Base-by-base conservation (phyloP, 441 rosid species). In the Bocquillonia castaneifolia region DNA sequence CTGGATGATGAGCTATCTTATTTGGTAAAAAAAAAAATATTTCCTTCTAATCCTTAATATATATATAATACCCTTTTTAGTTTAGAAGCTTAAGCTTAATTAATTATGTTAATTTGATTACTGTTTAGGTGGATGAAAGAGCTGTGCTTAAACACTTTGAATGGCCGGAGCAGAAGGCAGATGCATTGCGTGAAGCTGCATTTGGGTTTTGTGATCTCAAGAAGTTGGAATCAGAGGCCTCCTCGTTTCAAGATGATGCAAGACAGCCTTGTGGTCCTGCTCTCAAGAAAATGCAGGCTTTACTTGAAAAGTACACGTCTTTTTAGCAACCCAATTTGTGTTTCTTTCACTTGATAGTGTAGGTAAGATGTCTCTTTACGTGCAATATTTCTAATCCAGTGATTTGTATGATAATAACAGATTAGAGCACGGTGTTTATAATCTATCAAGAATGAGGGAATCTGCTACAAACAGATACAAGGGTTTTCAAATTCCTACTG, bases 81-180 rank as follows among this genome's bases (percentile, higher is more conserved):
- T 13, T 23, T 59, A 20, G 29, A 36, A n/a, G 68, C 58, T 32
- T 42, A 18, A 36, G 10, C 13, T 58, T 13, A 3, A 22, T 34
- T 32, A 17, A 3, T 6, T 28, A 42, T 54, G 1, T 55, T 53
- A 6, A 17, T 9, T 29, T 18, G 26, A 12, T 31, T 40, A n/a
- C 20, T 59, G 23, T 64, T 31, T 31, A 90, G 97, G 97, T 91
- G 72, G 99, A 93, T 66, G 99, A 93, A 68, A 84, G 95, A 79
- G 99, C 97, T 1, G 97, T 93, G 66, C 67, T 93, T 25, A 91
- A 93, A 68, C 99, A 93, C 78, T 93, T 91, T n/a, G 83, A 85
- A 5, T 89, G 96, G 97, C 99, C 97, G 2, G 99, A 93, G 80
- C 85, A 86, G 85, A 91, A 89, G 81, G 97, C 96, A 0, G 97